Base-by-base conservation (phyloP, 2,329 filamentous ascomycete species). In the Cladosporium sphaerospermum region DNA sequence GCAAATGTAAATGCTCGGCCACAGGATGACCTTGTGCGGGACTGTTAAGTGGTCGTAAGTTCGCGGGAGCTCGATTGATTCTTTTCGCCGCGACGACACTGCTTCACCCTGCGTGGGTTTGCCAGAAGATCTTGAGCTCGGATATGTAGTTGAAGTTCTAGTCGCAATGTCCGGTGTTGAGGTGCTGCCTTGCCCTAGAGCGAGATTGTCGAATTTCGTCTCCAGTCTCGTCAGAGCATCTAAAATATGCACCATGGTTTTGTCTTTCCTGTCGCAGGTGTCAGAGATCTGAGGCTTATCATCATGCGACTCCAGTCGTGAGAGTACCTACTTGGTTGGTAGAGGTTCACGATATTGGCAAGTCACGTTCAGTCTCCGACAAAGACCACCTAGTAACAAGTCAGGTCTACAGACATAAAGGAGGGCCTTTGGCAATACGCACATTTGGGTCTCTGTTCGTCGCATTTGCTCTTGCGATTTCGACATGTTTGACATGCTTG, bases 361-460 rank as follows among this genome's bases (percentile, higher is more conserved):
- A 37, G 79, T 76, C 56, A 81, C 73, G 61, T 78, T 75, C 61
- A 82, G 76, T 56, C 77, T 75, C 55, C 75, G 71, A 65, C 82
- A 85, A 13, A 79, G 77, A 53, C 78, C 72, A 64, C 64, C 63
- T 66, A 48, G 32, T 8, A 19, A 28, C 19, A 28, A n/a, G 47
- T 59, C 19, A 59, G 54, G 19, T 8, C 37, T 14, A 33, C 28
- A 28, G n/a, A 41, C 14, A 8, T 10, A 28, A 9, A 23, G 8
- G 40, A 16, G 37, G 34, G 37, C 8, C 18, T 37, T 23, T 4
- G 41, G 13, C 5, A n/a, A 37, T 4, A 53, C 61, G 43, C 53
- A 63, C 82, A 85, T 66, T 79, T 81, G 14, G 82, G 82, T 52
- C 80, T 72, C 61, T 76, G 72, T 64, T 85, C 82, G 64, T 84